Evolutionary conservation across 176 grass and related monocot species (phyloP).

Genomic region (Oryza glumipatula): DNA sequence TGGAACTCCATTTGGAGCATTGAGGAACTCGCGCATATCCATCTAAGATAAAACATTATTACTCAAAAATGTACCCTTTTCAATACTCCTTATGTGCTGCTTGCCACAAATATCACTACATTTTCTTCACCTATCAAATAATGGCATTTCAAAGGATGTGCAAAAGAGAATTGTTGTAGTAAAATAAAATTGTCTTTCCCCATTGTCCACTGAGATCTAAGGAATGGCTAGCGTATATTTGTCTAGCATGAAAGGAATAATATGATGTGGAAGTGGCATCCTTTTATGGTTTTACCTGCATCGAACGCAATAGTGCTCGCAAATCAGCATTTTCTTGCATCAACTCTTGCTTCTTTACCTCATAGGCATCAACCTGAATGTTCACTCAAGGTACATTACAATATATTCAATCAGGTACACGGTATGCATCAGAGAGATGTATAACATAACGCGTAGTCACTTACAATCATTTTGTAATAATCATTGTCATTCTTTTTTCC

Average conservation of each 20-base stretch:
- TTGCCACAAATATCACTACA: not conserved
- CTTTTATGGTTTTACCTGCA: conserved; percentile 65
- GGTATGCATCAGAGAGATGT: conserved; percentile 20
- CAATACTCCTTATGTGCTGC: not conserved
- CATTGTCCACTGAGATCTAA: not conserved
- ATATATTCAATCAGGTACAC: conserved; percentile 24
- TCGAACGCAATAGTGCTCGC: conserved; percentile 83
- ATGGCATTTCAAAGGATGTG: not conserved
- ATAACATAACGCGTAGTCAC: conserved; percentile 13
- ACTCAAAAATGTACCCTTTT: conserved; percentile 8
- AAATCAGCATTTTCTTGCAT: conserved; percentile 95
- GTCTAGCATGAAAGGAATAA: not conserved
- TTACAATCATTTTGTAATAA: conserved; percentile 99
- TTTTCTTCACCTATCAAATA: not conserved
- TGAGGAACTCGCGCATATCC: conserved; percentile 98
- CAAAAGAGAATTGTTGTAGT: not conserved
- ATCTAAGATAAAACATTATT: conserved; percentile 52
- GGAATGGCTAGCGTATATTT: not conserved
- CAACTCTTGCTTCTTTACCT: conserved; percentile 94
- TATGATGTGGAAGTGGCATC: not conserved
- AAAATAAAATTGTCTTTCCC: not conserved
- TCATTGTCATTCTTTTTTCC: conserved; percentile 96
- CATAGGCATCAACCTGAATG: conserved; percentile 91
- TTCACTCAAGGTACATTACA: conserved; percentile 30
- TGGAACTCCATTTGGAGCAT: conserved; percentile 80